These are phyloP conservation scores for Hericium erinaceus DNA, from an alignment of 768 basidiomycete genomes.

Conservation along the genomic window DNA sequence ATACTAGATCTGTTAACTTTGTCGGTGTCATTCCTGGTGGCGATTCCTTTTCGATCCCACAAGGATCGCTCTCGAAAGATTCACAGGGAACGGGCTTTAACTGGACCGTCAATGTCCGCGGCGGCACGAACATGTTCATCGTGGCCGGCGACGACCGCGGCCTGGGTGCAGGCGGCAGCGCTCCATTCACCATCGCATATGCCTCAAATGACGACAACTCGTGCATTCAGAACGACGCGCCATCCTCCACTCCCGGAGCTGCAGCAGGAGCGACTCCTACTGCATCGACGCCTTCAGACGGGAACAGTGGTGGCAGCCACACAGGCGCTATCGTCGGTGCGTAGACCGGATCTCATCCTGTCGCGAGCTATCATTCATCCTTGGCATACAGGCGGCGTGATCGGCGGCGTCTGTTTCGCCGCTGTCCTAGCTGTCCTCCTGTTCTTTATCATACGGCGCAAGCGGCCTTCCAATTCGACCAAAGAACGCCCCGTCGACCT, in stretches of 20 bases:
- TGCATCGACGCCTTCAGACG: conserved; percentile 33
- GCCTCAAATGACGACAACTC: conserved; percentile 40
- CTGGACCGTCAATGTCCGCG: conserved; percentile 58
- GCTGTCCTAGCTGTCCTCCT: conserved; percentile 31
- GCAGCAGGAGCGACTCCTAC: conserved; percentile 71
- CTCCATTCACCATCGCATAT: conserved; percentile 41
- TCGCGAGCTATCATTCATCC: not conserved
- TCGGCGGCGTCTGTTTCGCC: conserved; percentile 46
- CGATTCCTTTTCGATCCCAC: conserved; percentile 58
- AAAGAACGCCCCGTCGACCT: conserved; percentile 62
- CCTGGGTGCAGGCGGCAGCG: conserved; percentile 60
- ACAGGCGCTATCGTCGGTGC: conserved; percentile 8
- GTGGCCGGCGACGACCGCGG: conserved; percentile 62
- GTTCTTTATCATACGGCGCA: conserved; percentile 42
- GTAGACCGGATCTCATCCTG: not conserved
- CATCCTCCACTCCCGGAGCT: conserved; percentile 67
- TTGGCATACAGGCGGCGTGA: conserved; percentile 44
- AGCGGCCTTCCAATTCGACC: conserved; percentile 23
- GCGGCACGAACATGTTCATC: conserved; percentile 57
- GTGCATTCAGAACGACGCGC: conserved; percentile 53
- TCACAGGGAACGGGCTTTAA: conserved; percentile 52
- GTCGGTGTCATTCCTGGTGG: conserved; percentile 75
- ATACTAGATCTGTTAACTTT: conserved; percentile 45
- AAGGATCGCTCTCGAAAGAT: conserved; percentile 34
- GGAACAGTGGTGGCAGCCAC: conserved; percentile 16